Percentiles rank a stretch among this genome's conserved stretches.
Conservation (phyloP, 176 grass and related monocot genomes). For the Rhynchospora pubera region DNA sequence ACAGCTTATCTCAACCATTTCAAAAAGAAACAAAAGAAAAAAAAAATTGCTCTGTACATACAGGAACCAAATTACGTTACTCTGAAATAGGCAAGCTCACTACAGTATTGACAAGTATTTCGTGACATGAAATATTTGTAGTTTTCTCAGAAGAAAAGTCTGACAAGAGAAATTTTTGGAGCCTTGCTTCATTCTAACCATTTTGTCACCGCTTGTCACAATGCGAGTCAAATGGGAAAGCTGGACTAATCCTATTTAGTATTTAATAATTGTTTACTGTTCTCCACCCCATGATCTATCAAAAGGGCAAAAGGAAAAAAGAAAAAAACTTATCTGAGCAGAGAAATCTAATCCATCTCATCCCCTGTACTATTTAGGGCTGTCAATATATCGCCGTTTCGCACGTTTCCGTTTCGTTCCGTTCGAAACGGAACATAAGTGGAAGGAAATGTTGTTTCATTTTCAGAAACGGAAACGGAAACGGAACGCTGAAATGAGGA, state of each 20-base stretch:
- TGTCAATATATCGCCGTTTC: too few species aligned
- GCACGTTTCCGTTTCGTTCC: too few species aligned
- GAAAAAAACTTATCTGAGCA: not conserved
- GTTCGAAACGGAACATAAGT: too few species aligned
- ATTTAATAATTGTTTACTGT: not conserved
- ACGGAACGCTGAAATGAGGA: too few species aligned
- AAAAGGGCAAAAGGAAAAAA: too few species aligned
- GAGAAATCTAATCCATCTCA: not conserved
- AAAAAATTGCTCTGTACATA: not conserved
- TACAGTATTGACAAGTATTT: not conserved
- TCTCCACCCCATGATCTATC: not conserved
- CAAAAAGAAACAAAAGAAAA: not conserved
- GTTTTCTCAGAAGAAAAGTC: not conserved
- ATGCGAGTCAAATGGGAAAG: not conserved
- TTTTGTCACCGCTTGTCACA: not conserved
- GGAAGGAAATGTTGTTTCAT: too few species aligned
- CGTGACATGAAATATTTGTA: conserved; percentile 3
- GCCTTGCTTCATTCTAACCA: conserved; percentile 5
- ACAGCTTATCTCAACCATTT: too few species aligned
- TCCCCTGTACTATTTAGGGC: too few species aligned
- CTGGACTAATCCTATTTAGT: not conserved
- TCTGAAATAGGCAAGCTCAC: not conserved
- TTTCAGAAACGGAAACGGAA: too few species aligned
- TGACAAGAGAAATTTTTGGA: conserved; percentile 2
- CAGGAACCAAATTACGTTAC: not conserved